Percentiles rank a stretch among this genome's conserved stretches.
These are phyloP conservation scores for Blepharisma japonicum DNA, from an alignment of 73 alveolate genomes.

Conservation along the genomic window DNA sequence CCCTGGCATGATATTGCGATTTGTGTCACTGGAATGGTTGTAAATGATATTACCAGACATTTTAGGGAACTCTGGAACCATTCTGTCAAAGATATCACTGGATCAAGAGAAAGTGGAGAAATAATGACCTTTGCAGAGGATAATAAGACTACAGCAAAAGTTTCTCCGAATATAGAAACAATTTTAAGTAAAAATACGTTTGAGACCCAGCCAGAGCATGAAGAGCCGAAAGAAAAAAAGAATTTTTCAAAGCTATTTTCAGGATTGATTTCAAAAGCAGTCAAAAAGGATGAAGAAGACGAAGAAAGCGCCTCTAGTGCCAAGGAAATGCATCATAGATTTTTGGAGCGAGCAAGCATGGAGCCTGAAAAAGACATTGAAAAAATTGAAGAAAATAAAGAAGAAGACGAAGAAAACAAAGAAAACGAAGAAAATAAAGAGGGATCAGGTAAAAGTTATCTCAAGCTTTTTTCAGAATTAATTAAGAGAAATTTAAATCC, in stretches of 20 bases:
- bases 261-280: background rate
- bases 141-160: constrained; percentile 1
- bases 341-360: background rate
- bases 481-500: background rate
- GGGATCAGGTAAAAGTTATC: background rate
- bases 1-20: constrained; percentile 94
- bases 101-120: constrained; percentile 29
- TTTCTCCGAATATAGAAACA: background rate
- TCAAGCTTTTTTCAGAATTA: background rate
- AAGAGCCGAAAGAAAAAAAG: background rate
- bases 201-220: background rate
- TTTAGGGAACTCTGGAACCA: constrained; percentile 89
- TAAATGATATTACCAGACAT: constrained; percentile 87
- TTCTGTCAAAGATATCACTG: constrained; percentile 69
- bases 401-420: background rate
- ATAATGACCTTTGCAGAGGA: background rate
- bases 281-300: background rate
- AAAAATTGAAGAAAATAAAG: constrained; percentile 1
- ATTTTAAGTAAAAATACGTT: background rate
- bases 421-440: background rate
- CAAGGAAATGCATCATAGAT: no score
- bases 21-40: constrained; percentile 83
- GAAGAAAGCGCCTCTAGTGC: background rate
- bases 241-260: background rate
- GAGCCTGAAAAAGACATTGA: background rate